Conservation (phyloP, 345 rosid species). For the Boechera retrofracta region DNA sequence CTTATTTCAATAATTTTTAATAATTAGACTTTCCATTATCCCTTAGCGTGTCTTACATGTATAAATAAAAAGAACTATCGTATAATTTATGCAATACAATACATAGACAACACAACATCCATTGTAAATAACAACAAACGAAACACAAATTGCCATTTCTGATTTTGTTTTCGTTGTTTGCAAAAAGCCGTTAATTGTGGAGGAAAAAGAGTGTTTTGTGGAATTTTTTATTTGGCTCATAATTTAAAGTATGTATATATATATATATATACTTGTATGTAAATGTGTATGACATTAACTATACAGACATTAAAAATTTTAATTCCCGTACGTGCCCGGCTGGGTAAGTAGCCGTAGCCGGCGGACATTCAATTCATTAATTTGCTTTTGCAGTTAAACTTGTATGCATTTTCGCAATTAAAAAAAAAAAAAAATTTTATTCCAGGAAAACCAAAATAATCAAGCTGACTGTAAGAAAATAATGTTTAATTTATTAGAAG, state of each 20-base stretch:
- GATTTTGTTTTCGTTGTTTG: slow-evolving; percentile 2
- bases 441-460: not conserved
- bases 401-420: not conserved
- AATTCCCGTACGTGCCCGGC: not conserved
- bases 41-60: not conserved
- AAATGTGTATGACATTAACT: not conserved
- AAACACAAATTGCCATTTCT: not conserved
- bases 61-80: not conserved
- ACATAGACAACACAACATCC: not conserved
- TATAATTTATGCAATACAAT: not conserved
- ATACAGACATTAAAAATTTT: not conserved
- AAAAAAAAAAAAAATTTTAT: too few relatives aligned
- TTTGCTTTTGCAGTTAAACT: too few relatives aligned
- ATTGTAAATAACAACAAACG: slow-evolving; percentile 8
- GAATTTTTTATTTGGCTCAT: not conserved
- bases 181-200: not conserved
- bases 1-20: not conserved
- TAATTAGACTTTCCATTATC: slow-evolving; percentile 6
- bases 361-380: slow-evolving; percentile 1
- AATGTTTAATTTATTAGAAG: not conserved
- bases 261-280: not conserved
- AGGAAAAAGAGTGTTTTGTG: not conserved
- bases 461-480: not conserved
- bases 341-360: slow-evolving; percentile 11
- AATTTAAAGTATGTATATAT: not conserved